These are phyloP conservation scores for Gossypium gossypioides DNA, from an alignment of 441 rosid genomes.

Conservation along the genomic window DNA sequence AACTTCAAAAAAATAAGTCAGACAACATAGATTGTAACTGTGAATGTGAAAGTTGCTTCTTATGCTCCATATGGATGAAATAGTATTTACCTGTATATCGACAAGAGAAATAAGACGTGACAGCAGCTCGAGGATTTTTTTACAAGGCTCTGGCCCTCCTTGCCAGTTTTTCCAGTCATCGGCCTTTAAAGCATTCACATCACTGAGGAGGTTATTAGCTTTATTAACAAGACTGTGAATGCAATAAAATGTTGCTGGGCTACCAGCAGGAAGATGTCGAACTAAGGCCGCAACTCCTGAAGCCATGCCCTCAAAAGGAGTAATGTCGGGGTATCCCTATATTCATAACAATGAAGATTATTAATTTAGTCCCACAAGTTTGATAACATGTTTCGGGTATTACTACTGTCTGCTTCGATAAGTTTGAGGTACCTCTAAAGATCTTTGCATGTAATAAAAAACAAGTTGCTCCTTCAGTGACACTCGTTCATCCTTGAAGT, in stretches of 20 bases:
- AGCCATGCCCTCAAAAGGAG: slow-evolving; percentile 95
- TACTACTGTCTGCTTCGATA: background rate
- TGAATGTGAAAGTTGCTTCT: background rate
- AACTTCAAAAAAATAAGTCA: background rate
- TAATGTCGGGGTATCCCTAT: slow-evolving; percentile 69
- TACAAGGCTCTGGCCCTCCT: slow-evolving; percentile 52
- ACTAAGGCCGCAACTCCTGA: slow-evolving; percentile 77
- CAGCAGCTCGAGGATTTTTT: slow-evolving; percentile 62
- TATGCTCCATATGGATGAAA: background rate
- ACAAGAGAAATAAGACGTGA: slow-evolving; percentile 62
- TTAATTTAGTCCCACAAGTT: slow-evolving; percentile 9
- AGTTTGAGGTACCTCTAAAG: slow-evolving; percentile 51
- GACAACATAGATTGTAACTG: background rate
- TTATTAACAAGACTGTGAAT: slow-evolving; percentile 68
- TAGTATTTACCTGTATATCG: slow-evolving; percentile 64
- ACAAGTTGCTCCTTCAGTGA: slow-evolving; percentile 68
- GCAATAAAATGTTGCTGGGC: slow-evolving; percentile 72
- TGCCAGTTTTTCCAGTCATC: slow-evolving; percentile 47
- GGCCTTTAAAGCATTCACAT: slow-evolving; percentile 18
- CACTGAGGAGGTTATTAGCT: slow-evolving; percentile 38
- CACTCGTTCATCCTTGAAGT: slow-evolving; percentile 43
- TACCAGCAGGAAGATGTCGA: slow-evolving; percentile 81
- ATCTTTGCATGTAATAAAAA: slow-evolving; percentile 72
- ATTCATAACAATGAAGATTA: slow-evolving; percentile 12
- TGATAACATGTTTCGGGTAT: slow-evolving; percentile 6